Evolutionary conservation across 1,284 basidiomycete genomes (phyloP), one percentile per base, ranked within the genome.

Genomic region (Phlebopus sp.): DNA sequence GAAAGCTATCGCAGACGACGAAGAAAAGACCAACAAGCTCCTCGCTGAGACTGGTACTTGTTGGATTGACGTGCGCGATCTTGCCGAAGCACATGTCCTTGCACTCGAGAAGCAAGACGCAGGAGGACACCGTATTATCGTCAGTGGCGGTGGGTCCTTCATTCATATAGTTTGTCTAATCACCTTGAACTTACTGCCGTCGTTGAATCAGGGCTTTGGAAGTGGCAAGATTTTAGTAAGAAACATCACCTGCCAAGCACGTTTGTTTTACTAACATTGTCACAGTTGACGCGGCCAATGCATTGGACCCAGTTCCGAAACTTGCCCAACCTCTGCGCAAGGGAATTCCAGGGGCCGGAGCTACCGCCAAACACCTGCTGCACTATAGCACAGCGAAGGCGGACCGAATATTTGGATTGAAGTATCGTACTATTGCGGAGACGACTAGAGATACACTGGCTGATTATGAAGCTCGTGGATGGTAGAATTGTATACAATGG

Each of bases 31-130:
- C 8, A 60, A 63, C 14, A 67, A 67, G 21, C 63, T 69, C 17
- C 62, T 59, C 9, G 50, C 54, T 9, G 55, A 60, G 1, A 58
- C 55, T 5, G 70, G 71, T 13, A 50, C 51, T 23, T 70, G 68
- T 62, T 84, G 71, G 67, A 74, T 84, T 30, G 81, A 86, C 52
- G 83, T 85, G 1, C 72, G 82, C 11, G 82, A 86, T 55, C 68
- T 86, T 17, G 84, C 79, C 0, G 64, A 72, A 5, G 80, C 77
- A 0, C 84, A 88, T 54, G 67, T 76, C 3, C 67, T 73, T 7
- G 79, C 84, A 1, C 67, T 86, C 1, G 69, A 74, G 31, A 72
- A 72, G 30, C 64, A 71, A 4, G 74, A 75, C n/a, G 86, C 85
- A 0, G 77, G 75, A 5, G 81, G 78, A 0, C 67, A 88, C 53